Percentiles rank a stretch among this genome's conserved stretches.
These are phyloP conservation scores for Penicillium olsonii DNA, from an alignment of 2,329 filamentous ascomycete genomes.

Conservation along the genomic window DNA sequence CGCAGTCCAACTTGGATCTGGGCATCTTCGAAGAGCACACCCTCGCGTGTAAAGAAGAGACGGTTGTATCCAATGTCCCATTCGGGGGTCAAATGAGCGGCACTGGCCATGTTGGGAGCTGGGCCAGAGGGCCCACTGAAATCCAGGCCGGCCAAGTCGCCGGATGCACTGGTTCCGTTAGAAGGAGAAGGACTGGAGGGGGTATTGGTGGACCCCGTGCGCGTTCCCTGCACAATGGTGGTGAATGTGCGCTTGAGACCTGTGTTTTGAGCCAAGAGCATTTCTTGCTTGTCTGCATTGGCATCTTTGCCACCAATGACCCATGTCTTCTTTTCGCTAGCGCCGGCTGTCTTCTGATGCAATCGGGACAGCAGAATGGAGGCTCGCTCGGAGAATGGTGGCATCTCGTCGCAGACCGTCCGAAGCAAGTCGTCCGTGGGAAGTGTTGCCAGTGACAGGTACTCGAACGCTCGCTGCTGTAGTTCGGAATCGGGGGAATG, in stretches of 20 bases:
- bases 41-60: slow-evolving; percentile 76
- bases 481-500: slow-evolving; percentile 93
- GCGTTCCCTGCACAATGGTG: slow-evolving; percentile 49
- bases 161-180: slow-evolving; percentile 48
- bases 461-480: slow-evolving; percentile 95
- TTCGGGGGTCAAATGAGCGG: slow-evolving; percentile 87
- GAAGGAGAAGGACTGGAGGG: slow-evolving; percentile 43
- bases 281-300: slow-evolving; percentile 77
- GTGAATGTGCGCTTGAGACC: slow-evolving; percentile 86
- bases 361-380: slow-evolving; percentile 88
- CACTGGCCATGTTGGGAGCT: slow-evolving; percentile 83
- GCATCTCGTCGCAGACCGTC: slow-evolving; percentile 98
- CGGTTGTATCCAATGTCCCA: slow-evolving; percentile 91
- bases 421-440: slow-evolving; percentile 88
- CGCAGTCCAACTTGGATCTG: slow-evolving; percentile 91
- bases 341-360: slow-evolving; percentile 90
- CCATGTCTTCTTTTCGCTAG: slow-evolving; percentile 95
- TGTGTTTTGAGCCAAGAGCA: slow-evolving; percentile 76
- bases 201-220: slow-evolving; percentile 36
- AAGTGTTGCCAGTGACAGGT: slow-evolving; percentile 79
- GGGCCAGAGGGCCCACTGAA: slow-evolving; percentile 65
- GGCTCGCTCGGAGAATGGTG: slow-evolving; percentile 90
- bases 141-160: slow-evolving; percentile 81
- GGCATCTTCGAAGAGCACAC: slow-evolving; percentile 89
- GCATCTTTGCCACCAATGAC: slow-evolving; percentile 96